Evolutionary conservation across 1,284 basidiomycete genomes (phyloP), one percentile per base, ranked within the genome.

Genomic region (Lentinus polychrous): DNA sequence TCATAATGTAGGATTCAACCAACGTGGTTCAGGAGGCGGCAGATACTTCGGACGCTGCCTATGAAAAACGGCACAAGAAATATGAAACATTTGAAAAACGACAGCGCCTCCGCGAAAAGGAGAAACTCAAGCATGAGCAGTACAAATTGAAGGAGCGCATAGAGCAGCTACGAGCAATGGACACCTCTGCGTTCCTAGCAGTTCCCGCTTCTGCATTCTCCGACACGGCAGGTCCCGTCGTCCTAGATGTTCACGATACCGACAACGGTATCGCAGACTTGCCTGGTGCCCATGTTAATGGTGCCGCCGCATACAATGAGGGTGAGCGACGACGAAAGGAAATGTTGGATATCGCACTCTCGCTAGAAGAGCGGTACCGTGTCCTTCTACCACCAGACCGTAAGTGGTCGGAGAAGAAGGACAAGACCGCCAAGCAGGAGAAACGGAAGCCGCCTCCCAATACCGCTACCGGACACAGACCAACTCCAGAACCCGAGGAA

Each of bases 131-230:
- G 62, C 86, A 91, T 54, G 90, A 93, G 60, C 89, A 93, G 54
- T 91, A 93, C 69, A 94, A 93, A 65, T 80, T 96, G 58, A 85
- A 86, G 59, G 82, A 91, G 59, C 80, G 92, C 31, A 88, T 94
- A 54, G 91, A 94, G 40, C 83, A 93, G 60, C 73, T 95, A 50
- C 79, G 77, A 52, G 73, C 69, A 15, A 84, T 89, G 78, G 87
- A 91, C 54, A 65, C 75, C 38, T 66, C 75, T 43, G 79, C 82
- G 1, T 91, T 90, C 64, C 73, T 86, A 33, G 59, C 70, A 23
- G 68, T 87, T 39, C 75, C 82, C 42, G 73, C 76, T 5, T 67
- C 75, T 14, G 70, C 71, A 24, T 86, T 87, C 59, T 68, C 75
- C 12, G 57, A 64, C 17, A 12, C 46, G 17, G 61, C 67, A 11